A percentile compares a stretch with the other conserved stretches of the same genome.
Evolutionary conservation across 1,284 basidiomycete genomes (phyloP).

Genomic region (Ceratobasidium sp.): DNA sequence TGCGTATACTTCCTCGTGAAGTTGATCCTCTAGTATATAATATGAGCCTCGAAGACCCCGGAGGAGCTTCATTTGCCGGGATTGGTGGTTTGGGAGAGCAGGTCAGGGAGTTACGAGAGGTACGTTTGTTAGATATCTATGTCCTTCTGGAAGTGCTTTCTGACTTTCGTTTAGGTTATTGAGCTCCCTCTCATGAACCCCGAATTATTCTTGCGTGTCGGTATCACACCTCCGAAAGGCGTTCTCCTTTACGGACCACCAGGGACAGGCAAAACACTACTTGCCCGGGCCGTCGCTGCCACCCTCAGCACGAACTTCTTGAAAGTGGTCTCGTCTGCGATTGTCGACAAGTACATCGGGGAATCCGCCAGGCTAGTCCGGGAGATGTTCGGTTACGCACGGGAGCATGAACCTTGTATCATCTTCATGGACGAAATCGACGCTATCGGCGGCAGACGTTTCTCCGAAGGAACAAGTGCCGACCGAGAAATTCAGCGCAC

Average conservation of each 20-base stretch:
- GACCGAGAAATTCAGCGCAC: conserved; percentile 99
- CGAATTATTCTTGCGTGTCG: conserved; percentile 94
- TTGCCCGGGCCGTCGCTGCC: conserved; percentile 96
- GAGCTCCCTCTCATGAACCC: conserved; percentile 96
- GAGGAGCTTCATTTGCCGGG: conserved; percentile 94
- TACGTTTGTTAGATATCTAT: conserved; percentile 56
- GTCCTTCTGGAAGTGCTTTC: neutral
- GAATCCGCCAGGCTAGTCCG: conserved; percentile 95
- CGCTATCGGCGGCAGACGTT: conserved; percentile 94
- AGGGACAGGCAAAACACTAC: conserved; percentile 95
- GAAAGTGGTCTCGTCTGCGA: conserved; percentile 98
- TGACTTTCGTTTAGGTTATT: conserved; percentile 74
- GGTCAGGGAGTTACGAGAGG: conserved; percentile 96
- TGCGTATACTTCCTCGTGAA: conserved; percentile 97
- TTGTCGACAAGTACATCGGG: conserved; percentile 99
- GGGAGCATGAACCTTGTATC: conserved; percentile 98
- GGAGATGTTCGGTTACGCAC: conserved; percentile 99
- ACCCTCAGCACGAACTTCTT: conserved; percentile 98
- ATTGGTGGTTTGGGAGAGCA: conserved; percentile 98
- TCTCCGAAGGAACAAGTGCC: conserved; percentile 98
- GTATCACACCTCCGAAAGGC: conserved; percentile 96
- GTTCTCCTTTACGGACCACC: conserved; percentile 94
- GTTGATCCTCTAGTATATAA: conserved; percentile 99
- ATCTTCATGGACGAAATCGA: conserved; percentile 99
- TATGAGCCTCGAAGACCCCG: conserved; percentile 99